A percentile compares a stretch with the other conserved stretches of the same genome.
Evolutionary conservation across 2,329 filamentous ascomycete species (phyloP).

Genomic region (Arthrobotrys entomopaga): DNA sequence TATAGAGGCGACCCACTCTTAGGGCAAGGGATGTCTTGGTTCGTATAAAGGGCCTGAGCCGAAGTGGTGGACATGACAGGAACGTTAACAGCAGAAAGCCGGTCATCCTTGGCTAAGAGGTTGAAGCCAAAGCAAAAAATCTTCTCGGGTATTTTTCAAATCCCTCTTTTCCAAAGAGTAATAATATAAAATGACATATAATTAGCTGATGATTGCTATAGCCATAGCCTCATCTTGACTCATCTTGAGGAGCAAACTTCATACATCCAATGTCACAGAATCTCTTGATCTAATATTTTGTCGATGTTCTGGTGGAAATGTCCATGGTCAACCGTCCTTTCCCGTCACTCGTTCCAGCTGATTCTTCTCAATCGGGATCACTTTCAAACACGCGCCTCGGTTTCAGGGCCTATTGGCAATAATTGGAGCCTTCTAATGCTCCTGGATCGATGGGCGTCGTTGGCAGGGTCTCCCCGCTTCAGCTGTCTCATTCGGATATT

Average conservation of each 20-base stretch:
- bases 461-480: constrained; percentile 19
- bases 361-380: not conserved
- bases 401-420: constrained; percentile 21
- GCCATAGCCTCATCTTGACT: constrained; percentile 47
- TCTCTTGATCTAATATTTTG: not conserved
- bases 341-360: not conserved
- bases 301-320: not conserved
- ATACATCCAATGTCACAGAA: constrained; percentile 41
- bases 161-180: not conserved
- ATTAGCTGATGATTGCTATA: constrained; percentile 7
- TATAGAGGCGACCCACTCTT: constrained; percentile 37
- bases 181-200: constrained; percentile 6
- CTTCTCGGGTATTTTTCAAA: not conserved
- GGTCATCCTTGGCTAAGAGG: not conserved
- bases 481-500: constrained; percentile 38
- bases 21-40: constrained; percentile 53
- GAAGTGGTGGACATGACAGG: constrained; percentile 22
- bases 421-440: constrained; percentile 10
- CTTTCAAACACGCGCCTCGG: constrained; percentile 40
- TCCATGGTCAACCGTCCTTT: constrained; percentile 1
- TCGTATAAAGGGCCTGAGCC: constrained; percentile 51
- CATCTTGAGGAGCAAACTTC: constrained; percentile 44
- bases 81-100: constrained; percentile 12
- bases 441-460: not conserved
- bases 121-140: not conserved